phyloP scores from a whole-genome alignment of 257 asterid species.

The Fraxinus cuspidata region DNA sequence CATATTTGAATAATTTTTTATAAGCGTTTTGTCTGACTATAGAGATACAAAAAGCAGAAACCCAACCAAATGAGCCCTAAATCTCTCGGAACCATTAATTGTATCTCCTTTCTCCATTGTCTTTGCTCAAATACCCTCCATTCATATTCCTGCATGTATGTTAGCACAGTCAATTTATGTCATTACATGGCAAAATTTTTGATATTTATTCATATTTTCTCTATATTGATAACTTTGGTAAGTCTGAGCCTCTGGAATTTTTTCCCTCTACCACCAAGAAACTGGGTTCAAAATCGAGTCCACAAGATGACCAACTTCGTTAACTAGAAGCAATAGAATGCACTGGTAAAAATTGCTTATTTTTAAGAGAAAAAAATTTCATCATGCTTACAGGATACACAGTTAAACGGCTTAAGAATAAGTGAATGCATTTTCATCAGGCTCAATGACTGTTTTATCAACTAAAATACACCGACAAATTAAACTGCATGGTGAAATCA shows the following conservation, averaged over 20 bases:
- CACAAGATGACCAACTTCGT: neutral
- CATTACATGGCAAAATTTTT: no score
- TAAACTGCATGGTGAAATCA: neutral
- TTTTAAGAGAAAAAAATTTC: neutral
- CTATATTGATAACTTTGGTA: no score
- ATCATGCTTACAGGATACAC: neutral
- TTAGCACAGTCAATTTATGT: constrained; percentile 2
- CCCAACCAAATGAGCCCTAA: neutral
- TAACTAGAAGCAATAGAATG: neutral
- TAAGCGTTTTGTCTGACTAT: no score
- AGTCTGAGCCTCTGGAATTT: neutral
- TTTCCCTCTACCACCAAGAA: neutral
- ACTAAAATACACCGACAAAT: neutral
- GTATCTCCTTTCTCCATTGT: constrained; percentile 75
- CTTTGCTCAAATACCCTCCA: constrained; percentile 60
- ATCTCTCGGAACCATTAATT: constrained; percentile 42
- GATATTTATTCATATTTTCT: neutral
- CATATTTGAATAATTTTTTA: no score
- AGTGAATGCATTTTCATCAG: neutral
- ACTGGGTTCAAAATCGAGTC: neutral
- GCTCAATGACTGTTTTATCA: neutral
- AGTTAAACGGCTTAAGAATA: neutral
- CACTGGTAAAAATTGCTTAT: neutral
- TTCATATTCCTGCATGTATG: constrained; percentile 60
- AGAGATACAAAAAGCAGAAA: no score